Conservation (phyloP, 2,329 filamentous ascomycete genomes). For the Parasarocladium wereldwijsianum region DNA sequence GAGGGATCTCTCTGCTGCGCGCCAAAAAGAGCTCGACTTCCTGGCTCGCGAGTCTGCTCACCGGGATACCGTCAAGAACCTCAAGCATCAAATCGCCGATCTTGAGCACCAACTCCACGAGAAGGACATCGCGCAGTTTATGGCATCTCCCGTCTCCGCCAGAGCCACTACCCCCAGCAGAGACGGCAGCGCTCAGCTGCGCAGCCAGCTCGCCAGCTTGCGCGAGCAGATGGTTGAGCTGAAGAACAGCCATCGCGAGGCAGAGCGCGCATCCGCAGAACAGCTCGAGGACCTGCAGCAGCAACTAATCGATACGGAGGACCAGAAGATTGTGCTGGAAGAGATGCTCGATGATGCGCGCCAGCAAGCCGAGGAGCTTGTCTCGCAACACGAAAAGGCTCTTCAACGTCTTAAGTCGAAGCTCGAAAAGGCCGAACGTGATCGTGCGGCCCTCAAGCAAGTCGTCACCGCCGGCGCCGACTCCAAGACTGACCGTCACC, state of each 20-base stretch:
- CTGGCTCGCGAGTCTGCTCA: slow-evolving; percentile 51
- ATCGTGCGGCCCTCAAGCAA: slow-evolving; percentile 27
- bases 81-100: slow-evolving; percentile 51
- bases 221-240: slow-evolving; percentile 44
- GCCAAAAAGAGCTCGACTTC: slow-evolving; percentile 51
- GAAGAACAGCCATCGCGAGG: slow-evolving; percentile 32
- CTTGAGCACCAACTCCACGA: slow-evolving; percentile 56
- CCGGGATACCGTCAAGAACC: slow-evolving; percentile 44
- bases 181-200: slow-evolving; percentile 43
- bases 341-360: slow-evolving; percentile 42
- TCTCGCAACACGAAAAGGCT: slow-evolving; percentile 26
- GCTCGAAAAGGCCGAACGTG: slow-evolving; percentile 34
- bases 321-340: slow-evolving; percentile 42
- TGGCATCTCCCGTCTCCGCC: slow-evolving; percentile 30
- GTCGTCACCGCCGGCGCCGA: slow-evolving; percentile 14
- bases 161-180: slow-evolving; percentile 37
- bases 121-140: slow-evolving; percentile 37
- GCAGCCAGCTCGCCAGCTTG: slow-evolving; percentile 44
- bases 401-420: slow-evolving; percentile 30
- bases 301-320: slow-evolving; percentile 41
- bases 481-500: slow-evolving; percentile 40
- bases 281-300: slow-evolving; percentile 32
- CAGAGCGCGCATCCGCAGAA: slow-evolving; percentile 29
- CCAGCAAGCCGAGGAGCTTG: slow-evolving; percentile 32
- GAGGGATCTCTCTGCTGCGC: slow-evolving; percentile 45